Conservation (phyloP, 768 basidiomycete genomes). For the Lactarius sp. region DNA sequence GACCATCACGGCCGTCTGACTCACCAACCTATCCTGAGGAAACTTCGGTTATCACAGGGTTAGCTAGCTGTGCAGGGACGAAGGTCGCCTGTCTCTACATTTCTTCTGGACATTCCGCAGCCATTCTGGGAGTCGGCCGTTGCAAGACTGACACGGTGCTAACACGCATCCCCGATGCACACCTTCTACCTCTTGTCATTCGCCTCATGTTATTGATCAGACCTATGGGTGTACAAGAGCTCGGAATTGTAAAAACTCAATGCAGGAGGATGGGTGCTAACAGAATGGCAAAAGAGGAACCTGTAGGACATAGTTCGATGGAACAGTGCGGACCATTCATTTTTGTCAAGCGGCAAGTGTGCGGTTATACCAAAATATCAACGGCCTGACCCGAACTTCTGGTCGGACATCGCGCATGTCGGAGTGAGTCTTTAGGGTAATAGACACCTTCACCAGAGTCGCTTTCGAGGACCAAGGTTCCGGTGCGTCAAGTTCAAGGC, state of each 20-base stretch:
- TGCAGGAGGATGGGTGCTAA: background rate
- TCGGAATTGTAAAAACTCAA: background rate
- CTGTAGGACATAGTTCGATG: background rate
- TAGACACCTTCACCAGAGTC: background rate
- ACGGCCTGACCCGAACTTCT: conserved; percentile 1
- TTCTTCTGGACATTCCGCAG: background rate
- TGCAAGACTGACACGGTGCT: conserved; percentile 25
- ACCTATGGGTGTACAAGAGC: background rate
- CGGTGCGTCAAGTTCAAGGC: background rate
- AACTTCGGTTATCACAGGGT: background rate
- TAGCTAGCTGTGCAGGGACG: background rate
- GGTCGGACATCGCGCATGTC: conserved; percentile 1
- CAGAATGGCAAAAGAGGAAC: conserved; percentile 4
- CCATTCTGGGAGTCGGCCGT: background rate
- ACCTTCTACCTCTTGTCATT: too few relatives aligned
- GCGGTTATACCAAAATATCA: conserved; percentile 18
- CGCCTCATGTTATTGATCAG: background rate
- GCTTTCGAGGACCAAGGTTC: background rate
- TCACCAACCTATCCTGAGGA: background rate
- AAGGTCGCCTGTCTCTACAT: background rate
- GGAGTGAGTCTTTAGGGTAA: conserved; percentile 5
- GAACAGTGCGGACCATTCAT: conserved; percentile 1
- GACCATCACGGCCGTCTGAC: background rate
- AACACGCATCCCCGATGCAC: background rate
- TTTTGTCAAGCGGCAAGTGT: conserved; percentile 16